Evolutionary conservation across 2,329 filamentous ascomycete genomes (phyloP).

Genomic region (Colletotrichum sansevieriae): DNA sequence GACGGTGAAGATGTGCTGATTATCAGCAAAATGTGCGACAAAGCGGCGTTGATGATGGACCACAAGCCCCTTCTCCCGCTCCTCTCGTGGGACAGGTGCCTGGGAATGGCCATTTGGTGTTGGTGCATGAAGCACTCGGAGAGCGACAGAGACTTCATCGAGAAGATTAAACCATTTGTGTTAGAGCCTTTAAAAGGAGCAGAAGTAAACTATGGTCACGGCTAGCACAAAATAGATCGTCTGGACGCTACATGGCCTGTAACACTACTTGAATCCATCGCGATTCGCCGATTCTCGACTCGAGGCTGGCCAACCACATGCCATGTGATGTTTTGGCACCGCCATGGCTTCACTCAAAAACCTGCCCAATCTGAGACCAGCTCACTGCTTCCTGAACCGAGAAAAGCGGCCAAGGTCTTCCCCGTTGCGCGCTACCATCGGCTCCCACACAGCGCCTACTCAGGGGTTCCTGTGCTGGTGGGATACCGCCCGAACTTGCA

Average conservation of each 20-base stretch:
- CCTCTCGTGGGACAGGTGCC: conserved; percentile 28
- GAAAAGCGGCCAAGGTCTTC: background rate
- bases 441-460: background rate
- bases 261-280: background rate
- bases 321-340: too few relatives aligned
- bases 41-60: conserved; percentile 23
- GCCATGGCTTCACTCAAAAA: background rate
- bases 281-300: too few relatives aligned
- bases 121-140: conserved; percentile 32
- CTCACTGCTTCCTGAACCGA: background rate
- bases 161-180: conserved; percentile 35
- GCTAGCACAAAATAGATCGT: background rate
- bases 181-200: conserved; percentile 19
- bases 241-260: background rate
- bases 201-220: background rate
- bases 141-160: conserved; percentile 32
- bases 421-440: background rate
- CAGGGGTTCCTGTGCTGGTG: conserved; percentile 23
- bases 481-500: conserved; percentile 8
- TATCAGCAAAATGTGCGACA: conserved; percentile 30
- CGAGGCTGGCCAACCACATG: too few relatives aligned
- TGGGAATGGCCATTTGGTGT: conserved; percentile 35
- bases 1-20: background rate
- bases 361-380: background rate
- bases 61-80: conserved; percentile 26